phyloP scores from a whole-genome alignment of 1,284 basidiomycete genomes.

The Irpex lacteus region DNA sequence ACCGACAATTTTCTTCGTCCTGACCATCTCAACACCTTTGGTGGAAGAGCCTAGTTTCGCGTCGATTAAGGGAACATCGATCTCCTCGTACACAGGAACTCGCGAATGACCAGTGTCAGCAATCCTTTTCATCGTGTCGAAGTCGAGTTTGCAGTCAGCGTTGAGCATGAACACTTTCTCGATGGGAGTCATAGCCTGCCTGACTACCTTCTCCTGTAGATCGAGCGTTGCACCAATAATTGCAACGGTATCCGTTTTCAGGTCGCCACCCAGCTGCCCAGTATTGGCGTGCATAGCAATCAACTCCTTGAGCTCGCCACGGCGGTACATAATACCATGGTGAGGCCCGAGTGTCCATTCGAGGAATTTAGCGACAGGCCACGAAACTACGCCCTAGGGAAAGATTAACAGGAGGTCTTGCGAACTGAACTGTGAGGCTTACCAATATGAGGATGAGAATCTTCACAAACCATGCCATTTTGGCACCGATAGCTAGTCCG shows the following conservation, averaged over 20 bases:
- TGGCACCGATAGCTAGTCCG: constrained; percentile 88
- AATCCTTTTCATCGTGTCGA: constrained; percentile 70
- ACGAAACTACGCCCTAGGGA: constrained; percentile 68
- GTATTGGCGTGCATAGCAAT: constrained; percentile 64
- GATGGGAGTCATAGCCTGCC: constrained; percentile 78
- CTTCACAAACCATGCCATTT: constrained; percentile 79
- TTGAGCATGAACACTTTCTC: constrained; percentile 78
- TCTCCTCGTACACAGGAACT: constrained; percentile 70
- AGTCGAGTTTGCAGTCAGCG: constrained; percentile 76
- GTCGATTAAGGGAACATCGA: constrained; percentile 46
- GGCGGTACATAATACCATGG: constrained; percentile 57
- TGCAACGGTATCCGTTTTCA: constrained; percentile 68
- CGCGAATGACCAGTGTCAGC: constrained; percentile 78
- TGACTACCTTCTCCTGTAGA: constrained; percentile 54
- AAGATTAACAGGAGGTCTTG: neutral
- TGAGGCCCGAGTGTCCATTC: constrained; percentile 61
- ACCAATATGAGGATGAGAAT: constrained; percentile 68
- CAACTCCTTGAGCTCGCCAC: constrained; percentile 65
- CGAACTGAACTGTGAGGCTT: constrained; percentile 22
- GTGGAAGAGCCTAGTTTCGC: constrained; percentile 5
- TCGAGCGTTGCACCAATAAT: constrained; percentile 77
- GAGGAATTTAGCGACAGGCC: constrained; percentile 74
- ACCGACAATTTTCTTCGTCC: constrained; percentile 76
- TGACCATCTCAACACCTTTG: constrained; percentile 28
- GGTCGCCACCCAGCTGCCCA: constrained; percentile 59